Base-by-base conservation (phyloP, 2,329 filamentous ascomycete genomes). In the Penicillium sp. region DNA sequence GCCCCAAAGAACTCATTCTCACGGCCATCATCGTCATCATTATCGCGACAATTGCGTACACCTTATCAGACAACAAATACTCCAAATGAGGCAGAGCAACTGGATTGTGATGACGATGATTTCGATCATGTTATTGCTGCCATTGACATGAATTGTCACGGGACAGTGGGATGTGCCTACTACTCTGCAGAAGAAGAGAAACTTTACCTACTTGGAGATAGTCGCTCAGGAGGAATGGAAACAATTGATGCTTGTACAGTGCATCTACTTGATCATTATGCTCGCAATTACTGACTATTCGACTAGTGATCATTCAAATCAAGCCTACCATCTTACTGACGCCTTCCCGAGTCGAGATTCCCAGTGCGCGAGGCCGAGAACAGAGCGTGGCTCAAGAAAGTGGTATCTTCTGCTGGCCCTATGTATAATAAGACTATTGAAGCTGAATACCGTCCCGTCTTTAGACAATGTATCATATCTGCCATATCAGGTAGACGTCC, bases 111-210 rank as follows among this genome's bases (percentile, higher is more conserved):
- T 53, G 76, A 81, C 38, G 79, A 81, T 38, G 85, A 88, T 0
- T 71, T 87, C 40, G 84, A 85, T 58, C 91, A 95, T 71, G 78
- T 92, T 28, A 84, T 96, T 60, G 91, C 96, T 87, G 91, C 92
- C 0, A 80, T 97, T 26, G 88, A 96, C 60, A 82, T 94, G 73
- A 87, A 84, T 63, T 84, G 88, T n/a, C 84, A 85, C 33, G 87
- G 85, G 0, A 87, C 84, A 0, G 82, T 97, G 19, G 94, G 94
- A 0, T 97, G 93, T 74, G 89, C 91, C 49, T 96, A 94, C 72
- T 97, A 94, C 72, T 81, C 89, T 51, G 87, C 88, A 6, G 79
- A 83, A 28, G 86, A 92, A 42, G 88, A 91, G 69, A 86, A 83
- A 38, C 76, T 97, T 3, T 89, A 85, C 60, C 82, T 97, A 46